phyloP scores from a whole-genome alignment of 164 flowering plant genomes.

The Taxillus chinensis region DNA sequence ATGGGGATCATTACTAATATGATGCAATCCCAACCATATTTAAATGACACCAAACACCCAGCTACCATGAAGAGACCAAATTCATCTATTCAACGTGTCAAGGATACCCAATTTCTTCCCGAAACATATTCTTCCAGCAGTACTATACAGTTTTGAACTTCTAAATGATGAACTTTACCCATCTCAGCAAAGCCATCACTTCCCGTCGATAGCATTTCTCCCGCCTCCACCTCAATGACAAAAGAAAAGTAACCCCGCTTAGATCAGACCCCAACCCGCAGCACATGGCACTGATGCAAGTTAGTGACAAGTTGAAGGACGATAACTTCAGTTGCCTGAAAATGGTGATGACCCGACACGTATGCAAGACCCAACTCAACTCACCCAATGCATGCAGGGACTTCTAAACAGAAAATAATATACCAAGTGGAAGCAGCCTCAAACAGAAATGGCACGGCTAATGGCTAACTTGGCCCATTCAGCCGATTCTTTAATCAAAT shows the following conservation, averaged over 20 bases:
- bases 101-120: background rate
- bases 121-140: background rate
- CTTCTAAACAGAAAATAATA: conserved; percentile 24
- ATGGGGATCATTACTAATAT: background rate
- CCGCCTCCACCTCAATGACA: conserved; percentile 11
- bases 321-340: conserved; percentile 26
- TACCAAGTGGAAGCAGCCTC: conserved; percentile 27
- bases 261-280: conserved; percentile 15
- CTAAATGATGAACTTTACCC: conserved; percentile 6
- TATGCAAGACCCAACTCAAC: conserved; percentile 47
- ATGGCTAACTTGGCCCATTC: conserved; percentile 75
- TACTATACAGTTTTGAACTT: background rate
- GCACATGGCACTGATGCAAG: conserved; percentile 27
- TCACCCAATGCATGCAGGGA: conserved; percentile 68
- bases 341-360: conserved; percentile 44
- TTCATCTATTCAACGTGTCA: background rate
- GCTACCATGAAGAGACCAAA: background rate
- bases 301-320: conserved; percentile 25
- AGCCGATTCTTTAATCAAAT: conserved; percentile 75
- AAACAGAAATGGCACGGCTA: conserved; percentile 61
- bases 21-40: background rate
- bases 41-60: background rate
- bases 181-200: conserved; percentile 18
- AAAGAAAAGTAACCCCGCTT: background rate
- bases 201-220: conserved; percentile 8